Base-by-base conservation (phyloP, 2,329 filamentous ascomycete species). In the Corynespora cassiicola region DNA sequence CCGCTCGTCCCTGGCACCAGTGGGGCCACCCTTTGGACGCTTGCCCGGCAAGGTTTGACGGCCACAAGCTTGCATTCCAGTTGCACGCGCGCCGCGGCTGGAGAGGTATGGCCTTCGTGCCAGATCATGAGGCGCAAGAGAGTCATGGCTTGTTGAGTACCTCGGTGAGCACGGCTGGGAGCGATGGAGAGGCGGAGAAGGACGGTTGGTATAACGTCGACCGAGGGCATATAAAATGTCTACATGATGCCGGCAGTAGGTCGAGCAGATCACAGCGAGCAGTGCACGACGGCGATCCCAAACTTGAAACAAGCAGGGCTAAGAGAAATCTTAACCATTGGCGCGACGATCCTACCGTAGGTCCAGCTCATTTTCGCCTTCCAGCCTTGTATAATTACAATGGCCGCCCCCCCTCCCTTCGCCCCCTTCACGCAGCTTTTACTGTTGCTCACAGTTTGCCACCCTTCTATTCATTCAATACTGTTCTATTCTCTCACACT, bases 231-330 rank as follows among this genome's bases (percentile, higher is more conserved):
- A 62, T 63, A 62, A 63, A 61, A 50, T 50, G 43, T 51, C 44
- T 45, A 60, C 56, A 47, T 42, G 39, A 50, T 43, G 53, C 52
- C 47, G 46, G 52, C 40, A 46, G 40, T 44, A 41, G 46, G 42
- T 52, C 50, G 40, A 44, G 42, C 38, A 52, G 42, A 50, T 36
- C 48, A 60, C 46, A 63, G 47, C 59, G 47, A 63, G 52, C 52
- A 57, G 44, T 45, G 47, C 43, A 51, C 50, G 38, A 47, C 43
- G 48, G 44, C 53, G 45, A 62, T 45, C 50, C 49, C 28, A 54
- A 61, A 60, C 58, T 49, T 66, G 65, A 68, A 68, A 68, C 65
- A 65, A 49, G 56, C 50, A 52, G 49, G 38, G 50, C 52, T 47
- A 44, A 42, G 49, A 56, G 56, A 51, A 46, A 28, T 14, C 35